A percentile compares a stretch with the other conserved stretches of the same genome.
phyloP scores from a whole-genome alignment of 371 early-diverging fungal genomes.

The Haplosporangium sp. region DNA sequence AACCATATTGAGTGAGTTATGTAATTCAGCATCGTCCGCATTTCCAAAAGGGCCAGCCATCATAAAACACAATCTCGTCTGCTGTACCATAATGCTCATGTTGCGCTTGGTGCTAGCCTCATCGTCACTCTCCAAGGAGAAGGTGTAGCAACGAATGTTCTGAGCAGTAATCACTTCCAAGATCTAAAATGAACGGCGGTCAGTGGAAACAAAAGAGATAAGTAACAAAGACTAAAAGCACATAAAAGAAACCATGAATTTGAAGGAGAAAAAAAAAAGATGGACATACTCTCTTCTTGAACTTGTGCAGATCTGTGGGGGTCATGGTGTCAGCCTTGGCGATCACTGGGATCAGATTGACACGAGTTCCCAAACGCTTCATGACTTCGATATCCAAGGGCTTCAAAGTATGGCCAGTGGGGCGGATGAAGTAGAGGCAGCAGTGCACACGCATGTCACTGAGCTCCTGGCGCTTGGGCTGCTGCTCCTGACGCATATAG shows the following conservation, averaged over 20 bases:
- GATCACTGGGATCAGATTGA: conserved; percentile 94
- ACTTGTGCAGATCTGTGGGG: conserved; percentile 79
- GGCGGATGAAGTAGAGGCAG: conserved; percentile 89
- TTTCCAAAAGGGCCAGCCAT: too few species aligned
- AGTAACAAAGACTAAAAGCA: too few species aligned
- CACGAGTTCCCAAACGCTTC: conserved; percentile 86
- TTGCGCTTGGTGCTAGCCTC: conserved; percentile 86
- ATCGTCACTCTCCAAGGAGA: conserved; percentile 89
- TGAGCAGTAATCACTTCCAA: conserved; percentile 83
- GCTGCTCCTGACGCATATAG: conserved; percentile 88
- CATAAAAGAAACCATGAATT: too few species aligned
- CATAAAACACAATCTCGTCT: too few species aligned
- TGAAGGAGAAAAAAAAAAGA: too few species aligned
- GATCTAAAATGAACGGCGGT: too few species aligned
- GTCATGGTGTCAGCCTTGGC: conserved; percentile 95
- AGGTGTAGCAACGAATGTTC: conserved; percentile 84
- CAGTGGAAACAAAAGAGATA: too few species aligned
- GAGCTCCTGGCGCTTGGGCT: conserved; percentile 79
- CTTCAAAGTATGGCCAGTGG: conserved; percentile 88
- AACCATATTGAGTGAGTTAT: too few species aligned
- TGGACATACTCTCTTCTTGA: conserved; percentile 84
- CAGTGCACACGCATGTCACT: conserved; percentile 94
- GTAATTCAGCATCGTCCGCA: too few species aligned
- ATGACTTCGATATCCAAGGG: conserved; percentile 91
- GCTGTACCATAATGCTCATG: conserved; percentile 78